These are phyloP conservation scores for Cadophora sp. DNA, from an alignment of 2,329 filamentous ascomycete species.

Conservation along the genomic window DNA sequence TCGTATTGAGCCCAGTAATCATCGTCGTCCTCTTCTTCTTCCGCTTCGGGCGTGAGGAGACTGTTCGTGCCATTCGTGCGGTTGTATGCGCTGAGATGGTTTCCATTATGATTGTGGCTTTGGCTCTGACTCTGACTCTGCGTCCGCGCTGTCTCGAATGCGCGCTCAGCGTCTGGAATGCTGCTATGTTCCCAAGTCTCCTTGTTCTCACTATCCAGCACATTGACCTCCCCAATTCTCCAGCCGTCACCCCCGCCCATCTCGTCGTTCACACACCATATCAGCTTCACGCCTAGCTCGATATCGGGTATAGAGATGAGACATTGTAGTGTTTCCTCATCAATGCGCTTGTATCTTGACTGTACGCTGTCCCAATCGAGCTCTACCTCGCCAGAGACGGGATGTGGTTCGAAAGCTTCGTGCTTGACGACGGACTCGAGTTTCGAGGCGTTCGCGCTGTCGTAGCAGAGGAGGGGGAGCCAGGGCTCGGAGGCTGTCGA, in stretches of 20 bases:
- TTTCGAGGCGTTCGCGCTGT: conserved; percentile 58
- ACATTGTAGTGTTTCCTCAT: conserved; percentile 77
- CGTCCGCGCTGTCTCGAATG: conserved; percentile 49
- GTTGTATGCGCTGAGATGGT: conserved; percentile 21
- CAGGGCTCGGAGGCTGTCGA: conserved; percentile 68
- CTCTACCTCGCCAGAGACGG: conserved; percentile 80
- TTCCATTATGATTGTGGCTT: neutral
- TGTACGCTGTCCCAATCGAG: conserved; percentile 69
- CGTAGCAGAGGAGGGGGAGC: conserved; percentile 76
- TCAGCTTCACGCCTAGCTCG: conserved; percentile 67
- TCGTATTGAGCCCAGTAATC: conserved; percentile 85
- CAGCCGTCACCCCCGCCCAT: conserved; percentile 69
- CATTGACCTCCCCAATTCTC: conserved; percentile 74
- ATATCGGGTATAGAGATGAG: conserved; percentile 67
- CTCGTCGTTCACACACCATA: conserved; percentile 68
- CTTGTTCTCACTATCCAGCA: conserved; percentile 60
- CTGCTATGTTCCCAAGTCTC: conserved; percentile 57
- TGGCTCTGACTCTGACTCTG: neutral
- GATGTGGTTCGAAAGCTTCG: conserved; percentile 77
- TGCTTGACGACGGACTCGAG: conserved; percentile 67
- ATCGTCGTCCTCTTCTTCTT: conserved; percentile 70
- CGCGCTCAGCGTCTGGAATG: conserved; percentile 67
- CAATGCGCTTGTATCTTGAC: conserved; percentile 70
- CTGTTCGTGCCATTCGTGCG: conserved; percentile 33
- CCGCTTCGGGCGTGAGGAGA: conserved; percentile 32